Conservation (phyloP, 768 basidiomycete genomes). For the Termitomyces sp. region DNA sequence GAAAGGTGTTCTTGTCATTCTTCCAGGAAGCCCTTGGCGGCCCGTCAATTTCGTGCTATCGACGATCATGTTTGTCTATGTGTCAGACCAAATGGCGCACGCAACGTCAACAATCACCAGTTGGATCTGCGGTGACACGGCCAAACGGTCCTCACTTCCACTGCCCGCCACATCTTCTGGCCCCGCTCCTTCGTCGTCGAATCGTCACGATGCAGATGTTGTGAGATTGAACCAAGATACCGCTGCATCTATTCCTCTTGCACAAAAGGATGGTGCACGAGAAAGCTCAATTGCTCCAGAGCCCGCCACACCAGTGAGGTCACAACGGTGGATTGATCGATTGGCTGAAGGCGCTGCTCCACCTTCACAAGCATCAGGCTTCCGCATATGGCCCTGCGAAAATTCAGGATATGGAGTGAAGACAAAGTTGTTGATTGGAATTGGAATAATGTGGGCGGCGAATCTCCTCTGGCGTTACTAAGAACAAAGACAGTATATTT, state of each 20-base stretch:
- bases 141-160: constrained; percentile 13
- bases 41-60: constrained; percentile 77
- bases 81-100: constrained; percentile 71
- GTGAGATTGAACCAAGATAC: constrained; percentile 10
- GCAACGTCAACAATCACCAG: constrained; percentile 72
- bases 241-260: constrained; percentile 18
- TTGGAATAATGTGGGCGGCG: constrained; percentile 56
- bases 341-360: constrained; percentile 32
- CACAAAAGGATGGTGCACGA: constrained; percentile 15
- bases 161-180: constrained; percentile 8
- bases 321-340: constrained; percentile 49
- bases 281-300: constrained; percentile 24
- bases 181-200: constrained; percentile 1
- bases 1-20: constrained; percentile 73
- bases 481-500: not conserved
- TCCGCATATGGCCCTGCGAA: constrained; percentile 26
- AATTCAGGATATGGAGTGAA: constrained; percentile 35
- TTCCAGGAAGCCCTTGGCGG: constrained; percentile 72
- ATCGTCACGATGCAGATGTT: constrained; percentile 16
- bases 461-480: constrained; percentile 56
- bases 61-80: constrained; percentile 73
- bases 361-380: constrained; percentile 19
- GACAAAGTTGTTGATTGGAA: constrained; percentile 36
- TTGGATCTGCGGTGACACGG: constrained; percentile 42
- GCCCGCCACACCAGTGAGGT: constrained; percentile 35